Evolutionary conservation across 2,329 filamentous ascomycete genomes (phyloP), one percentile per base, ranked within the genome.

Genomic region (Xylaria sp.): DNA sequence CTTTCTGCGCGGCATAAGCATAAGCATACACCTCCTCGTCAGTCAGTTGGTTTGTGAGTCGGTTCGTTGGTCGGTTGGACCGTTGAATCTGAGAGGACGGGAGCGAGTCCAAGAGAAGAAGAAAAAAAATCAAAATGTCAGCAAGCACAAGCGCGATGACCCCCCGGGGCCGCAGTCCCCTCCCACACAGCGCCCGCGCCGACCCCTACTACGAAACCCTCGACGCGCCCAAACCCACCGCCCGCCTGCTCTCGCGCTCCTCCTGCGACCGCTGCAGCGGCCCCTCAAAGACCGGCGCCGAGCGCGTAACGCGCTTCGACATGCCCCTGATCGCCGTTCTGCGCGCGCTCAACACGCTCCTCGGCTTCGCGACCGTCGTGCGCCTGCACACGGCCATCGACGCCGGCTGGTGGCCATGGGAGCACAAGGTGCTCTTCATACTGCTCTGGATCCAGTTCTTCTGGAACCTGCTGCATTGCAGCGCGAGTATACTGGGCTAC

Each of bases 361-460:
- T 69, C 16, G 65, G 63, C 49, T 54, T 68, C n/a, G 65, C 64
- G 52, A 67, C 67, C 4, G 65, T 69, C 11, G 58, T 68, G 11
- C 64, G 67, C n/a, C 59, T 69, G 6, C 68, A 70, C 58, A 66
- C 67, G 8, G 61, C 63, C 16, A 63, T 65, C 44, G 66, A 68
- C 54, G 63, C 65, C 7, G 67, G 63, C 37, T 69, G 67, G 67
- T 69, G 66, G 66, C 66, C 65, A 30, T 67, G 63, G 66, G 65
- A 69, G 57, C 65, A 70, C 57, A 66, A 66, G 58, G 63, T 69
- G 19, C 60, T 69, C 8, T 69, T 69, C 57, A 63, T 61, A 9
- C 57, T 69, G n/a, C 66, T 63, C 51, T 69, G 68, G 68, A 39
- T 68, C 10, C 54, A 61, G 37, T 50, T 68, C 49, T 63, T 66